Conservation (phyloP, 352 stramenopile species). For the Phytophthora palmivora region DNA sequence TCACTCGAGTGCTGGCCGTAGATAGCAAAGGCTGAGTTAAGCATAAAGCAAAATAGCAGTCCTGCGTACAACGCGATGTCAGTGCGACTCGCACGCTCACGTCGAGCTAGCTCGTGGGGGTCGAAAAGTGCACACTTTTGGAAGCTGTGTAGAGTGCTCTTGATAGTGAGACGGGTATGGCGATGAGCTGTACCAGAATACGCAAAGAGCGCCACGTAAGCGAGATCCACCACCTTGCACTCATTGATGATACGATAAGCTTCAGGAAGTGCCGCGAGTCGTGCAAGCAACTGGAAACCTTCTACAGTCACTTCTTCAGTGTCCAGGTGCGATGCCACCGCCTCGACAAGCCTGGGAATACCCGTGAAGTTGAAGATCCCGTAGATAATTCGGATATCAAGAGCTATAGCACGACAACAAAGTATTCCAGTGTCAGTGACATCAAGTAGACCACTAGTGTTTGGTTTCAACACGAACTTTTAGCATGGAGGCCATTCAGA, state of each 20-base stretch:
- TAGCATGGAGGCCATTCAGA: conserved; percentile 68
- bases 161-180: conserved; percentile 73
- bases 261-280: conserved; percentile 52
- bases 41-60: conserved; percentile 53
- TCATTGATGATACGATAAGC: conserved; percentile 62
- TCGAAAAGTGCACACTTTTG: conserved; percentile 80
- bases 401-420: conserved; percentile 24
- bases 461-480: conserved; percentile 43
- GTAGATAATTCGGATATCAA: conserved; percentile 59
- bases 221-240: conserved; percentile 73
- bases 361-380: conserved; percentile 59
- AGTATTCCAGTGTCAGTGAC: background rate
- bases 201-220: conserved; percentile 73
- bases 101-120: conserved; percentile 46
- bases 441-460: background rate
- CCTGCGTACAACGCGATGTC: conserved; percentile 54
- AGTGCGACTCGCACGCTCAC: conserved; percentile 48
- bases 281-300: conserved; percentile 71
- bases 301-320: conserved; percentile 81
- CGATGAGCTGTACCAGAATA: conserved; percentile 67
- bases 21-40: conserved; percentile 53
- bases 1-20: conserved; percentile 55
- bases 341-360: conserved; percentile 68
- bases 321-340: conserved; percentile 69
- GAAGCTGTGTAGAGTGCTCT: conserved; percentile 64